Conservation (phyloP, 257 asterid species). For the Avicennia marina region DNA sequence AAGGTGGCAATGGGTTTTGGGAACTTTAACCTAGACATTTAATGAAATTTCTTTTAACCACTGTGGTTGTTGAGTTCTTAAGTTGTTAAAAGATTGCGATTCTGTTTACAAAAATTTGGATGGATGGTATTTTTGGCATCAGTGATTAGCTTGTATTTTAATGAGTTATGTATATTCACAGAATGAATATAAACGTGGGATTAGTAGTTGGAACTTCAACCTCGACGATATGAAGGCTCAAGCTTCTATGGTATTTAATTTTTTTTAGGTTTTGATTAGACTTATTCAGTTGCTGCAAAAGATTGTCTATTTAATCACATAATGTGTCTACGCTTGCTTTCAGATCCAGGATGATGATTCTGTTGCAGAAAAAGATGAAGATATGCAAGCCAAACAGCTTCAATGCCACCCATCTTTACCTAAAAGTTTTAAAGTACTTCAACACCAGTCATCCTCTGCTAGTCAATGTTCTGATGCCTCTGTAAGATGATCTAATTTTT, state of each 20-base stretch:
- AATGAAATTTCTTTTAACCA: too few species aligned
- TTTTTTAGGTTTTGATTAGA: background rate
- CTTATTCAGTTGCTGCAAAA: background rate
- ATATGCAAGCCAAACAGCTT: constrained; percentile 40
- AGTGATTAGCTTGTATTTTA: too few species aligned
- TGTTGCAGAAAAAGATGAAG: constrained; percentile 57
- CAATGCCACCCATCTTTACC: constrained; percentile 38
- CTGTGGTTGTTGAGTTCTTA: too few species aligned
- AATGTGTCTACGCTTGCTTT: constrained; percentile 15
- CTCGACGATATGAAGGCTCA: constrained; percentile 80
- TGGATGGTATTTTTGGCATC: too few species aligned
- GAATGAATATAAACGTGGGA: constrained; percentile 83
- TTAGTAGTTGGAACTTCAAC: constrained; percentile 76
- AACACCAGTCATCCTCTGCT: constrained; percentile 58
- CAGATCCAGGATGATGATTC: constrained; percentile 83
- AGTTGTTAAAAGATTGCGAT: too few species aligned
- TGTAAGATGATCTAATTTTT: constrained; percentile 37
- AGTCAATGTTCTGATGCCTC: constrained; percentile 66
- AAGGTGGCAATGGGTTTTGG: too few species aligned
- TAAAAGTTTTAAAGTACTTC: constrained; percentile 40
- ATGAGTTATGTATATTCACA: constrained; percentile 10
- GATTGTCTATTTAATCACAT: background rate
- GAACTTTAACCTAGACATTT: too few species aligned
- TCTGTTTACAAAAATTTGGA: too few species aligned
- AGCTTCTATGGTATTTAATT: constrained; percentile 64